Base-by-base conservation (phyloP, 2,329 filamentous ascomycete species). In the Exophiala bonariae region DNA sequence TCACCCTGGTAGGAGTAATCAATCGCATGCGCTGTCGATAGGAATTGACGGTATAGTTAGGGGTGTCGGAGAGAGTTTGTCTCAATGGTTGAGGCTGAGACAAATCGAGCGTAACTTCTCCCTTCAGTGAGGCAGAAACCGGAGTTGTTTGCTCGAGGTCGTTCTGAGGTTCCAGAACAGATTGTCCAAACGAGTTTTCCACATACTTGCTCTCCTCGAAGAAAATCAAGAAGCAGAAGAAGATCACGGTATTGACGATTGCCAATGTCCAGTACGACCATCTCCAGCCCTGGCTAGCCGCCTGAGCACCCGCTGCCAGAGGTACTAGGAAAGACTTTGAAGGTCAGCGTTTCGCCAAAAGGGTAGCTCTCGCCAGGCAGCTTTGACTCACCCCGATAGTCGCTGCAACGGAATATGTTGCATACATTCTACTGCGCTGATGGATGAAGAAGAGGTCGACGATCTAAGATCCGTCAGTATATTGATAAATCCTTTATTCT, bases 251-350 rank as follows among this genome's bases (percentile, higher is more conserved):
- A 20, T 73, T 61, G 23, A 74, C 58, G 39, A 74, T 71, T 11
- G 61, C 61, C 39, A 60, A 67, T 64, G 65, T 76, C 72, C 72
- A 76, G 66, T 67, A 77, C 1, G 69, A 64, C 72, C 72, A 77
- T 11, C 73, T 62, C 75, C 76, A 79, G 0, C 72, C 73, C 53
- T 71, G 65, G 1, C 60, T 58, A 0, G 61, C 56, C 0, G 67
- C 66, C 14, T 71, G 56, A 34, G 56, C 64, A 16, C 71, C 71
- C 10, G 72, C 60, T 16, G 66, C 63, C 7, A 75, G 58, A 0
- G 69, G 64, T 0, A 63, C 66, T 1, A 77, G 59, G 7, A 63
- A 70, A n/a, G n/a, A n/a, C n/a, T n/a, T n/a, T n/a, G n/a, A n/a
- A n/a, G n/a, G n/a, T n/a, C n/a, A n/a, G n/a, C n/a, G n/a, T n/a